Percentiles rank a stretch among this genome's conserved stretches.
Evolutionary conservation across 768 basidiomycete species (phyloP).

Genomic region (Multifurca ochricompacta): DNA sequence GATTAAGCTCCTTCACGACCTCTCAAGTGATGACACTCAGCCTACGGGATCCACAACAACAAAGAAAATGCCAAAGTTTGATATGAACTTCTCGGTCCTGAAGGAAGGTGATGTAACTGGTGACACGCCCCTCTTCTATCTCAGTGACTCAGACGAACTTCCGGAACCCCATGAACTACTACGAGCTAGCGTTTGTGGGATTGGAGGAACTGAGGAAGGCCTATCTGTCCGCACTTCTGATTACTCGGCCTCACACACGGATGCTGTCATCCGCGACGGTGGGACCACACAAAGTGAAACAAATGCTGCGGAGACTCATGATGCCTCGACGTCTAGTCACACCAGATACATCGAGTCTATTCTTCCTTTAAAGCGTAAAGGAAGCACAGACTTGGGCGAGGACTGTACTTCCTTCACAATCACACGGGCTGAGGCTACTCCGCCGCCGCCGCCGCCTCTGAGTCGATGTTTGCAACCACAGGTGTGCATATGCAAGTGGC

Average conservation of each 20-base stretch:
- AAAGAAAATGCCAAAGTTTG: conserved; percentile 31
- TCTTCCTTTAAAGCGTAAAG: neutral
- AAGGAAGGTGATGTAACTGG: conserved; percentile 22
- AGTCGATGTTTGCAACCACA: neutral
- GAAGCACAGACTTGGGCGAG: neutral
- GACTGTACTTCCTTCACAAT: neutral
- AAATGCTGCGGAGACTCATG: neutral
- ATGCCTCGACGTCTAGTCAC: neutral
- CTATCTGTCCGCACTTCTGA: conserved; percentile 26
- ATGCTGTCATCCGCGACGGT: conserved; percentile 35
- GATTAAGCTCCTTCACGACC: conserved; percentile 6
- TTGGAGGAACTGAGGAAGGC: conserved; percentile 19
- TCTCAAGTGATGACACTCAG: neutral
- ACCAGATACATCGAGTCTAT: neutral
- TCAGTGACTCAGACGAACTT: conserved; percentile 27
- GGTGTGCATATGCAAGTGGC: neutral
- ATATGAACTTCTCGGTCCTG: conserved; percentile 42
- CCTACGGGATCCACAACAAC: conserved; percentile 2
- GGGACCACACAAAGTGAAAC: conserved; percentile 10
- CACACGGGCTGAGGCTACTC: neutral
- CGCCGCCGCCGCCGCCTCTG: neutral
- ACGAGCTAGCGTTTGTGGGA: conserved; percentile 25
- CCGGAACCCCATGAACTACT: conserved; percentile 28
- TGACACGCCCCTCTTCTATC: neutral
- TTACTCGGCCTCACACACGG: conserved; percentile 38